Base-by-base conservation (phyloP, 441 rosid species). In the Populus hybrid region DNA sequence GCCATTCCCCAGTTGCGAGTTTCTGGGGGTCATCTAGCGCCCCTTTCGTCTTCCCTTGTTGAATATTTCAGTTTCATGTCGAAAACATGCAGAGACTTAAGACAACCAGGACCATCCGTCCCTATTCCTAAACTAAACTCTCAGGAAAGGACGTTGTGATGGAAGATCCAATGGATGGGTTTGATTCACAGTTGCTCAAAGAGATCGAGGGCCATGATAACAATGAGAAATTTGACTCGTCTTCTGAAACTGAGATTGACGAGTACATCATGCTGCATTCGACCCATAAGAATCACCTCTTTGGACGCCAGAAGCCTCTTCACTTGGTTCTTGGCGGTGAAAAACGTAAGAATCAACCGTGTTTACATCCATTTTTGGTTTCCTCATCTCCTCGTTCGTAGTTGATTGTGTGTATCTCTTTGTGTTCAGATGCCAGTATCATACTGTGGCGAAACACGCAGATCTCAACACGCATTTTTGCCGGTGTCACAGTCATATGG, bases 291-390 rank as follows among this genome's bases (percentile, higher is more conserved):
- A 81, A 81, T 72, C 87, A 87, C 77, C 79, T 89, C 76, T 88
- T 89, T 59, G 86, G 90, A 63, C 89, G 91, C 32, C 82, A 88
- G 79, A 88, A 82, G 80, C 87, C 93, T 71, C 76, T 89, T 21
- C 91, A 89, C 70, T 71, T 85, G 36, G 81, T 85, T 67, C 85
- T 89, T 9, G 93, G 93, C 5, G 91, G 87, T 10, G 93, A 91
- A 61, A 85, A 88, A 81, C 38, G 93, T 89, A 86, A 6, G 67
- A 63, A 59, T 59, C 65, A 59, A 59, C 21, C 12, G 28, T 63
- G 23, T 63, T 24, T n/a, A 9, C 26, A 4, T 63, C 67, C 18
- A 68, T 36, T 42, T 67, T 30, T 10, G 32, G 23, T 65, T 16
- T 23, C 35, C 16, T 70, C 0, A 36, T 32, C 26, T 8, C 24